Evolutionary conservation across 2,329 filamentous ascomycete genomes (phyloP).

Genomic region (Sporothrix euskadiensis): DNA sequence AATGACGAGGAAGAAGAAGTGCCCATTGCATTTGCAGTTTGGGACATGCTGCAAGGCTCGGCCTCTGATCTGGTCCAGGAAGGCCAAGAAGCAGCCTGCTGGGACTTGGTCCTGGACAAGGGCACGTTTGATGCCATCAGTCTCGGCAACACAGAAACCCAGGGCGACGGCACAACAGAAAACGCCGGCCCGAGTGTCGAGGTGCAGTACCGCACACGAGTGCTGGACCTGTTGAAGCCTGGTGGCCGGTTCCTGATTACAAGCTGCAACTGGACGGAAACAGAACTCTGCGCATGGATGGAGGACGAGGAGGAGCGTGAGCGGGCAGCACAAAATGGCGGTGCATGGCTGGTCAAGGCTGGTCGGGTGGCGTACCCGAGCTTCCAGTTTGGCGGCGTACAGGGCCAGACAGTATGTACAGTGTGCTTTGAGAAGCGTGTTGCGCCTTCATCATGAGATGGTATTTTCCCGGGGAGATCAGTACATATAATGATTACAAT

Average conservation of each 20-base stretch:
- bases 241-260: slow-evolving; percentile 81
- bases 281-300: slow-evolving; percentile 81
- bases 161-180: not conserved
- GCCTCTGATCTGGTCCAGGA: slow-evolving; percentile 4
- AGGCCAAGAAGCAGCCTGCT: slow-evolving; percentile 50
- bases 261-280: slow-evolving; percentile 97
- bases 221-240: slow-evolving; percentile 66
- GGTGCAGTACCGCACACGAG: slow-evolving; percentile 72
- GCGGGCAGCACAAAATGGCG: not conserved
- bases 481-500: not conserved
- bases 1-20: not conserved
- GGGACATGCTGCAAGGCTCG: slow-evolving; percentile 60
- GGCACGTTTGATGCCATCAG: slow-evolving; percentile 96
- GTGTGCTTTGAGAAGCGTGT: slow-evolving; percentile 67
- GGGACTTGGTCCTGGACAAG: slow-evolving; percentile 95
- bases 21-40: slow-evolving; percentile 52
- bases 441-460: not conserved
- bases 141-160: slow-evolving; percentile 56
- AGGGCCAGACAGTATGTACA: slow-evolving; percentile 86
- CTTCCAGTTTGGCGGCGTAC: slow-evolving; percentile 85
- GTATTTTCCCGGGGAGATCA: too few species aligned
- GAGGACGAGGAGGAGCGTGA: slow-evolving; percentile 42
- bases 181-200: slow-evolving; percentile 60
- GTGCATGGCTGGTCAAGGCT: slow-evolving; percentile 57
- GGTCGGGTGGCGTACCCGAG: slow-evolving; percentile 76